A percentile compares a stretch with the other conserved stretches of the same genome.
Evolutionary conservation across 116 monocot genomes (phyloP).

Genomic region (Iris pallida): DNA sequence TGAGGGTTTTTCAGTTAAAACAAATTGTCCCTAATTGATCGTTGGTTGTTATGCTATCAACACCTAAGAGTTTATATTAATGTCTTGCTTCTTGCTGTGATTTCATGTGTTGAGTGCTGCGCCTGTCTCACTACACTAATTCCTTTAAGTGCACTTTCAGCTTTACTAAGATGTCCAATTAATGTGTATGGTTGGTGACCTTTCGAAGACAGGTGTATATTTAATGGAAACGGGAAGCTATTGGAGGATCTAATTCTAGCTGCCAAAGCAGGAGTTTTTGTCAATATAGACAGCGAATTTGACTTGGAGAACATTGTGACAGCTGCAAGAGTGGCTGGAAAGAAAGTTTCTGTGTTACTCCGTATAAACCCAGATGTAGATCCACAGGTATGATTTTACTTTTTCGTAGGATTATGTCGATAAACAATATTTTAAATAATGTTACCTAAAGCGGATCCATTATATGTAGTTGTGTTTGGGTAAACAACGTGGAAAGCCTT

Average conservation of each 20-base stretch:
- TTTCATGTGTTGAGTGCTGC: conserved; percentile 56
- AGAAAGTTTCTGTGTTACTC: conserved; percentile 76
- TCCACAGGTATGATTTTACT: conserved; percentile 62
- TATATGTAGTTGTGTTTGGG: too few species aligned
- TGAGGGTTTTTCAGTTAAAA: too few species aligned
- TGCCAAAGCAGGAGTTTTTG: conserved; percentile 78
- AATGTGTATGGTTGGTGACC: conserved; percentile 6
- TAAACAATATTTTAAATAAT: too few species aligned
- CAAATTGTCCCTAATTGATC: too few species aligned
- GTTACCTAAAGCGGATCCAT: too few species aligned
- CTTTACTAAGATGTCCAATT: too few species aligned
- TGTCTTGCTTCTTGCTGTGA: conserved; percentile 8
- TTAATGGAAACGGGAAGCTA: conserved; percentile 90
- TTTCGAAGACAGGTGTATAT: conserved; percentile 87
- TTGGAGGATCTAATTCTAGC: conserved; percentile 91
- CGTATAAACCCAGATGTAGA: conserved; percentile 97
- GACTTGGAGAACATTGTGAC: conserved; percentile 83
- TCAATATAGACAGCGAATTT: conserved; percentile 94
- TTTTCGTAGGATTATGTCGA: too few species aligned
- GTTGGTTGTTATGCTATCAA: too few species aligned
- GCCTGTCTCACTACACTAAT: too few species aligned
- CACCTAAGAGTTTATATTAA: neutral
- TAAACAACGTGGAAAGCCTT: too few species aligned
- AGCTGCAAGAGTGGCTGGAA: conserved; percentile 69
- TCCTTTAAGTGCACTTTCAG: too few species aligned